These are phyloP conservation scores for Schizophyllum amplum DNA, from an alignment of 1,284 basidiomycete genomes.

Conservation along the genomic window DNA sequence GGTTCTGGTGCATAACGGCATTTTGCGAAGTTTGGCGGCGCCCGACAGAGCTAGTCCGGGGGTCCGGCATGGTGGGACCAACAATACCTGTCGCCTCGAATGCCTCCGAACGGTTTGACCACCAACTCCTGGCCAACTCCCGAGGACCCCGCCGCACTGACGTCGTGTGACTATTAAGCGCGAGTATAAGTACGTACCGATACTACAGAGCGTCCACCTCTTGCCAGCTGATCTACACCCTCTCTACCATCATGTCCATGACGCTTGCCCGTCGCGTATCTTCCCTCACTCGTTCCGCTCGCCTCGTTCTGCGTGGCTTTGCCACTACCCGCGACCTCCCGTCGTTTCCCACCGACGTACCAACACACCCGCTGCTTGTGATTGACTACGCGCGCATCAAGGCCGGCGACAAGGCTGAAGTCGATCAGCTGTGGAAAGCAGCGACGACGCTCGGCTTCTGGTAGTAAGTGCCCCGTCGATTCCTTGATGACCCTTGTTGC, in stretches of 20 bases:
- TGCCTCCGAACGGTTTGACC: too few species aligned
- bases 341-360: conserved; percentile 9
- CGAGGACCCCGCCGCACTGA: too few species aligned
- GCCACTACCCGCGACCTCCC: not conserved
- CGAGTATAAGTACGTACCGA: too few species aligned
- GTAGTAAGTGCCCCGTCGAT: conserved; percentile 7
- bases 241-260: not conserved
- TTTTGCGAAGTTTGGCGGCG: too few species aligned
- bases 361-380: conserved; percentile 8
- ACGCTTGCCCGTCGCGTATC: not conserved
- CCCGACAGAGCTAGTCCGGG: too few species aligned
- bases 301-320: not conserved
- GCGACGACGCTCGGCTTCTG: conserved; percentile 10
- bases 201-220: too few species aligned
- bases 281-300: not conserved
- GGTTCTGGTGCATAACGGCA: too few species aligned
- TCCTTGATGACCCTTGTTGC: not conserved
- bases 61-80: too few species aligned
- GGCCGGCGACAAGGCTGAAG: conserved; percentile 4
- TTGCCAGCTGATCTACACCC: too few species aligned
- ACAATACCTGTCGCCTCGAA: too few species aligned
- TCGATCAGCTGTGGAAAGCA: conserved; percentile 7
- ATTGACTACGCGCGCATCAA: conserved; percentile 10
- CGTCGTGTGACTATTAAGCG: too few species aligned
- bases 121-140: too few species aligned